Evolutionary conservation across 352 stramenopile genomes (phyloP).

Genomic region (Globisporangium alternatum): DNA sequence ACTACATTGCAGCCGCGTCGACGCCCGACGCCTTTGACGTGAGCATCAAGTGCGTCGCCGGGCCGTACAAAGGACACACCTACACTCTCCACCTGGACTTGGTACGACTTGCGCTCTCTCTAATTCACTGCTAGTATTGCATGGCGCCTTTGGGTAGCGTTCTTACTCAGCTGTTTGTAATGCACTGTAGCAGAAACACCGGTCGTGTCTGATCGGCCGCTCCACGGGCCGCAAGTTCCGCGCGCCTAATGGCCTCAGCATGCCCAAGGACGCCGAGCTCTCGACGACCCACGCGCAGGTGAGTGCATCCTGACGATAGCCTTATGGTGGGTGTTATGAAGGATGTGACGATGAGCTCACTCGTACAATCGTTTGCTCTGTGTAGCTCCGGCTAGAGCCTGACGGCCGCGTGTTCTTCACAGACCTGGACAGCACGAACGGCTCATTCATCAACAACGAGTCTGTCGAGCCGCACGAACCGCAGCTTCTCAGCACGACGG

Average conservation of each 20-base stretch:
- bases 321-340: not conserved
- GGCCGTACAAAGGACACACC: constrained; percentile 57
- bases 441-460: constrained; percentile 61
- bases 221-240: constrained; percentile 83
- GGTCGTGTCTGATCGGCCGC: constrained; percentile 64
- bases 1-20: constrained; percentile 16
- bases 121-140: no score
- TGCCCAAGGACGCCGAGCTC: constrained; percentile 76
- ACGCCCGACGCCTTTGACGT: constrained; percentile 49
- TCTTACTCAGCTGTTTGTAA: not conserved
- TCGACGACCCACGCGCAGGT: constrained; percentile 84
- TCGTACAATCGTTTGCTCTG: not conserved
- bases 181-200: constrained; percentile 35
- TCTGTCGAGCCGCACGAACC: constrained; percentile 47
- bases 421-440: constrained; percentile 83
- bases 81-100: constrained; percentile 59
- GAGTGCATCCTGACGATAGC: not conserved
- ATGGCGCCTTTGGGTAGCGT: no score
- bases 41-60: constrained; percentile 44
- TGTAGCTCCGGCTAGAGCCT: constrained; percentile 62
- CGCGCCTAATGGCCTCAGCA: constrained; percentile 59
- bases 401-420: constrained; percentile 62
- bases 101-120: constrained; percentile 25
- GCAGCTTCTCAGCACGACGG: constrained; percentile 34
- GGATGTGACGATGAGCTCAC: not conserved